phyloP scores from a whole-genome alignment of 371 early-diverging fungal species.

The Mortierella sp. region DNA sequence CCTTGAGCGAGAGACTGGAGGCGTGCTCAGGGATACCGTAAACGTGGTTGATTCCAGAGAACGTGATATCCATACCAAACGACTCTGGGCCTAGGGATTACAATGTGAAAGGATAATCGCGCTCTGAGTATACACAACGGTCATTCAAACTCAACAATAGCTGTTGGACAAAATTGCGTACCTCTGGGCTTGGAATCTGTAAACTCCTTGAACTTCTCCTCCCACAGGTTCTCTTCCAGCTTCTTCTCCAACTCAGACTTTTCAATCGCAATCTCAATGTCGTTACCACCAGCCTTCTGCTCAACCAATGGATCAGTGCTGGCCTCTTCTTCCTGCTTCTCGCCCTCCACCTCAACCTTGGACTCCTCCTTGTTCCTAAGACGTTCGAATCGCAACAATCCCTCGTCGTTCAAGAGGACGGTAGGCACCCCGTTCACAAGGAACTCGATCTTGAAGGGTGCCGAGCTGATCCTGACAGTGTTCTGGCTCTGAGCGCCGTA shows the following conservation, averaged over 20 bases:
- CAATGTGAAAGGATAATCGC: background rate
- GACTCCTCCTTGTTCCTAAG: slow-evolving; percentile 71
- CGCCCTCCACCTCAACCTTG: background rate
- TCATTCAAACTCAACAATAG: background rate
- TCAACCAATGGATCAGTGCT: slow-evolving; percentile 60
- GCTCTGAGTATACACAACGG: background rate
- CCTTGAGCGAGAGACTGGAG: slow-evolving; percentile 83
- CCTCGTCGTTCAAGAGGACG: slow-evolving; percentile 86
- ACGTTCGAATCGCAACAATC: slow-evolving; percentile 90
- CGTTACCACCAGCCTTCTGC: slow-evolving; percentile 22
- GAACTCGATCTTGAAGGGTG: slow-evolving; percentile 80
- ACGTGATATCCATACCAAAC: slow-evolving; percentile 93
- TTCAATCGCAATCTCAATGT: slow-evolving; percentile 55
- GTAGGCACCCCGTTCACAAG: slow-evolving; percentile 70
- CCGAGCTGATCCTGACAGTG: slow-evolving; percentile 65
- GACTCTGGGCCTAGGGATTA: slow-evolving; percentile 83
- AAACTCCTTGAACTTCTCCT: slow-evolving; percentile 90
- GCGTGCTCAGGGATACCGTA: slow-evolving; percentile 98
- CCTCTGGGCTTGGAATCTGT: slow-evolving; percentile 94
- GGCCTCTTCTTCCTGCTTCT: slow-evolving; percentile 53
- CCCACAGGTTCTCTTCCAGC: slow-evolving; percentile 82
- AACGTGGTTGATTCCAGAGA: slow-evolving; percentile 87
- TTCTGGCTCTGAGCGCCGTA: slow-evolving; percentile 50
- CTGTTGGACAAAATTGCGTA: slow-evolving; percentile 30
- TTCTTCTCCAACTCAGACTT: slow-evolving; percentile 51